A percentile compares a stretch with the other conserved stretches of the same genome.
These are phyloP conservation scores for Ogataea ramenticola DNA, from an alignment of 805 yeast genomes.

Conservation along the genomic window DNA sequence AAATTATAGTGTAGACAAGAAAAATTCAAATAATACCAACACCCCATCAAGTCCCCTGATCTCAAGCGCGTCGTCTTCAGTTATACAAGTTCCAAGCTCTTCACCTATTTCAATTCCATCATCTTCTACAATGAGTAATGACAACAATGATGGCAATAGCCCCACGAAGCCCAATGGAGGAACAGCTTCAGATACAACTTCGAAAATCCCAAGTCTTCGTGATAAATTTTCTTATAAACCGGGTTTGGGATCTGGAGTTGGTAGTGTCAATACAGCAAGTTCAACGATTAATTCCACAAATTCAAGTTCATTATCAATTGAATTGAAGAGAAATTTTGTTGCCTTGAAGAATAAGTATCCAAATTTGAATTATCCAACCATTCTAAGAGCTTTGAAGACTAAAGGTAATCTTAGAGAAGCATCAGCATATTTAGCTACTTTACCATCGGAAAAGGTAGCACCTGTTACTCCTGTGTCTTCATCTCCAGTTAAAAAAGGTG, in stretches of 20 bases:
- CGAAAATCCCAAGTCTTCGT: slow-evolving; percentile 26
- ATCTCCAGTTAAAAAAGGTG: slow-evolving; percentile 4
- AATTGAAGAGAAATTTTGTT: slow-evolving; percentile 20
- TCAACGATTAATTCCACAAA: background rate
- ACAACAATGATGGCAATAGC: slow-evolving; percentile 1
- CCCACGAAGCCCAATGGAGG: too few relatives aligned
- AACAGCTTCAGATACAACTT: too few relatives aligned
- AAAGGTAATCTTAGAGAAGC: slow-evolving; percentile 26
- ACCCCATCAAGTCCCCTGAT: background rate
- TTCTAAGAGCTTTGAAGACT: slow-evolving; percentile 23
- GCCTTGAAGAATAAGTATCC: slow-evolving; percentile 28
- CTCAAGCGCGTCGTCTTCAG: slow-evolving; percentile 10
- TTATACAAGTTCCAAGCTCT: slow-evolving; percentile 44
- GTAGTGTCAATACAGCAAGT: background rate
- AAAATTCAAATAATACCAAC: too few relatives aligned
- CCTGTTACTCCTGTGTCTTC: background rate
- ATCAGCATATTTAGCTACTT: slow-evolving; percentile 16
- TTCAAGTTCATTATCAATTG: slow-evolving; percentile 9
- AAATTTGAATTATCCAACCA: slow-evolving; percentile 18
- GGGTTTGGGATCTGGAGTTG: background rate
- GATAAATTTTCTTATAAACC: slow-evolving; percentile 35
- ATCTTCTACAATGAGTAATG: slow-evolving; percentile 20
- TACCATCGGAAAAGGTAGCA: slow-evolving; percentile 9
- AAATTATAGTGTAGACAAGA: too few relatives aligned
- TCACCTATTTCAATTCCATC: slow-evolving; percentile 19